A percentile compares a stretch with the other conserved stretches of the same genome.
Conservation (phyloP, 371 early-diverging fungal genomes). For the Fennellomyces sp. region DNA sequence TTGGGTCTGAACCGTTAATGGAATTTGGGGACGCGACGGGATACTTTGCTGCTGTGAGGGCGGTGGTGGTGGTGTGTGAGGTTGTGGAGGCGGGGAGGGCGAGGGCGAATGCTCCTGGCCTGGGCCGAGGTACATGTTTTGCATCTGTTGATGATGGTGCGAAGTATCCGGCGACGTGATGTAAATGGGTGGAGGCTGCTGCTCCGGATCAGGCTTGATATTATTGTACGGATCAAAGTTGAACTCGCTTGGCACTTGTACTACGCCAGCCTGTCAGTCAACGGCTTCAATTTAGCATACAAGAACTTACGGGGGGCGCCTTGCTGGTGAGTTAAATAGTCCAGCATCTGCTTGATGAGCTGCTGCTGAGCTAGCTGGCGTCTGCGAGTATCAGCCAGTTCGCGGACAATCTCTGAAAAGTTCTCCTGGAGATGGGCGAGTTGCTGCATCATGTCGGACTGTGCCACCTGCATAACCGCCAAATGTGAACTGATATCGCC, state of each 20-base stretch:
- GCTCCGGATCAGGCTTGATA: constrained; percentile 22
- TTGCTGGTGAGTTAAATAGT: constrained; percentile 49
- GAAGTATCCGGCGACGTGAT: constrained; percentile 54
- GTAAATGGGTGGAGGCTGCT: constrained; percentile 60
- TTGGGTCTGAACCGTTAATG: constrained; percentile 16
- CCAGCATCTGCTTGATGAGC: constrained; percentile 57
- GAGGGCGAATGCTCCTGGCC: constrained; percentile 14
- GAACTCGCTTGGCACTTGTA: constrained; percentile 43
- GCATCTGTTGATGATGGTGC: constrained; percentile 4
- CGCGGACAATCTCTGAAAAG: constrained; percentile 66
- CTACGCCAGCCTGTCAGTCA: constrained; percentile 7
- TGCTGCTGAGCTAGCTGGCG: constrained; percentile 62
- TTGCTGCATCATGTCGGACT: constrained; percentile 76
- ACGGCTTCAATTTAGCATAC: not conserved
- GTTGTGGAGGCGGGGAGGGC: constrained; percentile 15
- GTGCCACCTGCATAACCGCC: constrained; percentile 73
- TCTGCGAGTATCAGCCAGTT: constrained; percentile 64
- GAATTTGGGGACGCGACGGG: constrained; percentile 12
- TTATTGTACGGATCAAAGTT: constrained; percentile 34
- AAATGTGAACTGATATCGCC: constrained; percentile 75
- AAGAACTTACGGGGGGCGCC: constrained; percentile 25
- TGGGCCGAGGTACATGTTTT: constrained; percentile 8
- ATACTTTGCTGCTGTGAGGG: not conserved
- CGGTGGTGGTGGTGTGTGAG: constrained; percentile 8
- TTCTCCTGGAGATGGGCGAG: constrained; percentile 72